phyloP scores from a whole-genome alignment of 2,329 filamentous ascomycete species.

The Cordyceps sp. region DNA sequence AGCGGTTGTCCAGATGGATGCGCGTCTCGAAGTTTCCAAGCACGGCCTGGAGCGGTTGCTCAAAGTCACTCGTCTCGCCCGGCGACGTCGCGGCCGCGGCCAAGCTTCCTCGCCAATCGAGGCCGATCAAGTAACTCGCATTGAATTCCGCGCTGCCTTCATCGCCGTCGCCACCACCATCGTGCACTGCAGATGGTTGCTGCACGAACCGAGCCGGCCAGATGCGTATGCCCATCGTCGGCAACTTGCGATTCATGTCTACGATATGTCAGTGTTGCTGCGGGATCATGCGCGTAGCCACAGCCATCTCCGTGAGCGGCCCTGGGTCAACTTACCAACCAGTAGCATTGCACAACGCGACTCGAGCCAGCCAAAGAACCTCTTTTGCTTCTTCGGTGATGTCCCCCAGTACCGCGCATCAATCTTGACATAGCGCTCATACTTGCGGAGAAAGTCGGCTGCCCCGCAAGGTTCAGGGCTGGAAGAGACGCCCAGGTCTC shows the following conservation, averaged over 20 bases:
- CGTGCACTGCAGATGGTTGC: slow-evolving; percentile 3
- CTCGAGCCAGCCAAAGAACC: slow-evolving; percentile 47
- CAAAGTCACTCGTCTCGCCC: neutral
- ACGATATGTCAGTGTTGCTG: neutral
- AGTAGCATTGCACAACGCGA: slow-evolving; percentile 40
- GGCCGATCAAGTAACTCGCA: slow-evolving; percentile 44
- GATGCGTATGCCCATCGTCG: slow-evolving; percentile 34
- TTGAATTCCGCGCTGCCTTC: slow-evolving; percentile 30
- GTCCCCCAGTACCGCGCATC: slow-evolving; percentile 50
- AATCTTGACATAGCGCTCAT: slow-evolving; percentile 40
- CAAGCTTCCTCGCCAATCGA: slow-evolving; percentile 18
- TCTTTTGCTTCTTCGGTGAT: slow-evolving; percentile 33
- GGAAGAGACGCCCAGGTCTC: neutral
- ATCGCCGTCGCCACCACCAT: no score
- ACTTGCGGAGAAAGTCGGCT: slow-evolving; percentile 30
- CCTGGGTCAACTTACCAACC: slow-evolving; percentile 37
- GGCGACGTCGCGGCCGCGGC: slow-evolving; percentile 18
- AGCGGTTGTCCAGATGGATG: neutral
- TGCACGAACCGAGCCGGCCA: slow-evolving; percentile 46
- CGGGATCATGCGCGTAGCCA: neutral
- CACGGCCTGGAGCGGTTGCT: neutral
- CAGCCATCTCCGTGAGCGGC: neutral
- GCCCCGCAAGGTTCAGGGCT: slow-evolving; percentile 10
- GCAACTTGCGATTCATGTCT: slow-evolving; percentile 39
- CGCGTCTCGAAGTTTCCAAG: neutral